Evolutionary conservation across 2,329 filamentous ascomycete genomes (phyloP).

Genomic region (Gremmenia infestans): DNA sequence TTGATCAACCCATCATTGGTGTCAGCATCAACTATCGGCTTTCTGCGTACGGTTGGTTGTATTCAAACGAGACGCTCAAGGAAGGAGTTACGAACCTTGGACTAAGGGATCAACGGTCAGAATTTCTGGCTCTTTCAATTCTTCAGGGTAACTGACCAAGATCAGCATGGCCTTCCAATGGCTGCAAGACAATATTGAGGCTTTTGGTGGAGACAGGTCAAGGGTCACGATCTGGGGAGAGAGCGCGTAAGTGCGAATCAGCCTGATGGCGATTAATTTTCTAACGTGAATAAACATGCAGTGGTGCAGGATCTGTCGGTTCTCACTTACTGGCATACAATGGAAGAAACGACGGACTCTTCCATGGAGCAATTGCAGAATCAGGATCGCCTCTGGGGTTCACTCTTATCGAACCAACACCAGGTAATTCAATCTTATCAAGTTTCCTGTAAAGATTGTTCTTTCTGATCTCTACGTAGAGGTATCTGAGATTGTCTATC

Average conservation of each 20-base stretch:
- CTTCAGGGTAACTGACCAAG: background rate
- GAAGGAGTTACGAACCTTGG: constrained; percentile 41
- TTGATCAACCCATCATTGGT: constrained; percentile 40
- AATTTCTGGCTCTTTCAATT: background rate
- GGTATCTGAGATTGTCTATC: constrained; percentile 23
- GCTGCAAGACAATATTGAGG: constrained; percentile 38
- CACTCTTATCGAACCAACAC: background rate
- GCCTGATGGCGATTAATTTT: background rate
- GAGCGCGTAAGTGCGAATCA: constrained; percentile 25
- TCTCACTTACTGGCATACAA: constrained; percentile 41
- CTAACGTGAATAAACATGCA: background rate
- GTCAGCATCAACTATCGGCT: constrained; percentile 42
- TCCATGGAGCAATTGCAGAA: constrained; percentile 46
- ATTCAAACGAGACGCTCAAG: constrained; percentile 33
- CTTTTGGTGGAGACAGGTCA: constrained; percentile 35
- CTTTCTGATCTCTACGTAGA: background rate
- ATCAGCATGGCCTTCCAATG: constrained; percentile 32
- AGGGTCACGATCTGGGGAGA: constrained; percentile 39
- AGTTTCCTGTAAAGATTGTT: too few species aligned
- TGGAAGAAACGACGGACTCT: constrained; percentile 46
- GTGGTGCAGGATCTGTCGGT: constrained; percentile 37
- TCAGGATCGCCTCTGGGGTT: constrained; percentile 35
- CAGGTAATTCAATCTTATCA: background rate
- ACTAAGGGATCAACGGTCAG: constrained; percentile 34
- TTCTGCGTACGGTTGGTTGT: constrained; percentile 42